phyloP scores from a whole-genome alignment of 345 rosid species.

The Turnera subulata region DNA sequence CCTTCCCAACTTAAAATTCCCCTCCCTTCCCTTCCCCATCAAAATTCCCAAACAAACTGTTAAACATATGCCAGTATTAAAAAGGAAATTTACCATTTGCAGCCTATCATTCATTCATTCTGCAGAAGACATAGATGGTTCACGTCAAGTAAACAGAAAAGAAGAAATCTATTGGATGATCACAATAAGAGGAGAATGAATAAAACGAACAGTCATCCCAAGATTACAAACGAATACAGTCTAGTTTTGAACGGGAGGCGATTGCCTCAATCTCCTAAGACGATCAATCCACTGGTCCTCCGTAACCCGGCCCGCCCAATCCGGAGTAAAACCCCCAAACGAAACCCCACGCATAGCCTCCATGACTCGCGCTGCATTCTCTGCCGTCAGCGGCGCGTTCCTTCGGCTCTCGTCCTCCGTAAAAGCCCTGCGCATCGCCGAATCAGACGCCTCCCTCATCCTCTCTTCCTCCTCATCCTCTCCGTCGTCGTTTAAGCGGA shows the following conservation, averaged over 20 bases:
- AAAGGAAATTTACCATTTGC: too few species aligned
- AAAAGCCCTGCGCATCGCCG: constrained; percentile 45
- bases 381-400: constrained; percentile 59
- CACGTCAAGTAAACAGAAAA: too few species aligned
- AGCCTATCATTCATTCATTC: too few species aligned
- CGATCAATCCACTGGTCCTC: constrained; percentile 78
- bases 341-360: constrained; percentile 86
- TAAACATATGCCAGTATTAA: too few species aligned
- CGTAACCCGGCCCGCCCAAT: constrained; percentile 57
- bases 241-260: constrained; percentile 3
- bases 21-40: too few species aligned
- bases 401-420: constrained; percentile 76
- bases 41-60: too few species aligned
- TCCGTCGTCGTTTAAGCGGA: constrained; percentile 40
- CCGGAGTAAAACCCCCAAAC: constrained; percentile 66
- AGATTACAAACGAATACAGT: neutral
- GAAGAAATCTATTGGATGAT: too few species aligned
- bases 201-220: neutral
- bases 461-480: constrained; percentile 33
- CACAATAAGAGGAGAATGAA: neutral
- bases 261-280: constrained; percentile 46
- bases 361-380: constrained; percentile 58
- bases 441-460: constrained; percentile 33
- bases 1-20: too few species aligned
- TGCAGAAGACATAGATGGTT: too few species aligned